Percentiles rank a stretch among this genome's conserved stretches.
phyloP scores from a whole-genome alignment of 1,284 basidiomycete genomes.

The Tilletia indica region DNA sequence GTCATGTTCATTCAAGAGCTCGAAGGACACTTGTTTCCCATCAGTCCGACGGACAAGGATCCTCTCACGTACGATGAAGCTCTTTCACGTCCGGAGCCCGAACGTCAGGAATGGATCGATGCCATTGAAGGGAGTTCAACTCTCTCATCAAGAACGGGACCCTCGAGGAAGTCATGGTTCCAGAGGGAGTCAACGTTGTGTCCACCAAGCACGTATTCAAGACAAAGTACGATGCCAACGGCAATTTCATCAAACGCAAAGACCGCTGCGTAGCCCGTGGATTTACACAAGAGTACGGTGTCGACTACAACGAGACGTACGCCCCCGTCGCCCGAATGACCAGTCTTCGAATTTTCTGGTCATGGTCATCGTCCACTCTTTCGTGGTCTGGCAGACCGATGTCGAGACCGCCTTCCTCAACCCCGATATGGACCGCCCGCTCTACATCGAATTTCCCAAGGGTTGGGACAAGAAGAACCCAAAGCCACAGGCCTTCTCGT shows the following conservation, averaged over 20 bases:
- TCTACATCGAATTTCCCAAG: slow-evolving; percentile 3
- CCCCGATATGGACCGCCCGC: background rate
- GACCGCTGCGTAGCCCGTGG: slow-evolving; percentile 59
- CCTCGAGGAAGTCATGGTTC: slow-evolving; percentile 45
- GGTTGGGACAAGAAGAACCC: background rate
- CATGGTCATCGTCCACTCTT: background rate
- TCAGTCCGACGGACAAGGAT: background rate
- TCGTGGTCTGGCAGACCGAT: background rate
- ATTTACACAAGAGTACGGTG: slow-evolving; percentile 58
- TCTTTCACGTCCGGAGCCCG: background rate
- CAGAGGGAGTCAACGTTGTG: slow-evolving; percentile 42
- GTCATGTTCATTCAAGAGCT: background rate
- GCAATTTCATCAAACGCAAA: slow-evolving; percentile 55
- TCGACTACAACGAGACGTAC: slow-evolving; percentile 60
- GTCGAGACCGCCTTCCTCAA: slow-evolving; percentile 11
- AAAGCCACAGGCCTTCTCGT: background rate
- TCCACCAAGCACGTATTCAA: slow-evolving; percentile 57
- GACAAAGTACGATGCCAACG: slow-evolving; percentile 56
- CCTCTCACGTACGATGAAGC: slow-evolving; percentile 1
- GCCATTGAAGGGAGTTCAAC: slow-evolving; percentile 54
- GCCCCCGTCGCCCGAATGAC: slow-evolving; percentile 54
- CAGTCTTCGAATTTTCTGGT: background rate
- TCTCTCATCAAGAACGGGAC: slow-evolving; percentile 45
- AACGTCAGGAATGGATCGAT: slow-evolving; percentile 40
- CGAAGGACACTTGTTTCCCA: background rate